phyloP scores from a whole-genome alignment of 2,329 filamentous ascomycete genomes.

The Phyllachora maydis region DNA sequence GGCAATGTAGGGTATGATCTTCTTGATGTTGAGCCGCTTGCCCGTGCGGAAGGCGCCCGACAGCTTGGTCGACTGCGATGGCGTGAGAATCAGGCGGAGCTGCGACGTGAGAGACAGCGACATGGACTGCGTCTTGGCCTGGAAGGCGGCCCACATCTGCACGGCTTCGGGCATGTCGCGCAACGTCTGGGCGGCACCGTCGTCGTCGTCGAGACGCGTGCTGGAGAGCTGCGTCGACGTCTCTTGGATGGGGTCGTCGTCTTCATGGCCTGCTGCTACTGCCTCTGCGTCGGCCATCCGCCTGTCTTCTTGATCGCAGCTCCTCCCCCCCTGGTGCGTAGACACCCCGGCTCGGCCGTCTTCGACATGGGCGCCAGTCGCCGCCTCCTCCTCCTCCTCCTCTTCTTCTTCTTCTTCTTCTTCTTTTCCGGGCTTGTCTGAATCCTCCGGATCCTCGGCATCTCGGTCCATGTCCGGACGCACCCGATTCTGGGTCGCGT shows the following conservation, averaged over 20 bases:
- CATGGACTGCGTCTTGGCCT: conserved; percentile 64
- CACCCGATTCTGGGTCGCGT: conserved; percentile 22
- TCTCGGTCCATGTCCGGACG: conserved; percentile 22
- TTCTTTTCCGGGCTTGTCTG: conserved; percentile 11
- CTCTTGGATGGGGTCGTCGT: conserved; percentile 22
- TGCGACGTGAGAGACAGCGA: conserved; percentile 85
- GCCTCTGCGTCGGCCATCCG: conserved; percentile 9
- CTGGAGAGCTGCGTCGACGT: conserved; percentile 44
- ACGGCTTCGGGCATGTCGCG: conserved; percentile 36
- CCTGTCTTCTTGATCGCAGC: conserved; percentile 16
- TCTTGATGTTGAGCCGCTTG: conserved; percentile 96
- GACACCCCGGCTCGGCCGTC: conserved; percentile 38
- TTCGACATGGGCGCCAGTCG: conserved; percentile 17
- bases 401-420: conserved; percentile 15
- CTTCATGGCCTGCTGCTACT: conserved; percentile 19
- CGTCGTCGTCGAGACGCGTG: conserved; percentile 41
- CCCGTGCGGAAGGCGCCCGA: conserved; percentile 93
- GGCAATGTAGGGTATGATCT: conserved; percentile 97
- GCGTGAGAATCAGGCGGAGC: conserved; percentile 82
- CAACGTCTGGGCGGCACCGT: conserved; percentile 15
- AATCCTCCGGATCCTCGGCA: conserved; percentile 1
- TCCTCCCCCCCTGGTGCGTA: conserved; percentile 31
- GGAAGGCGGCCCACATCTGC: conserved; percentile 67
- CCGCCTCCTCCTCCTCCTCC: conserved; percentile 24
- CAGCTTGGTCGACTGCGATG: conserved; percentile 87